Base-by-base conservation (phyloP, 345 rosid species). In the Gossypium longicalyx region DNA sequence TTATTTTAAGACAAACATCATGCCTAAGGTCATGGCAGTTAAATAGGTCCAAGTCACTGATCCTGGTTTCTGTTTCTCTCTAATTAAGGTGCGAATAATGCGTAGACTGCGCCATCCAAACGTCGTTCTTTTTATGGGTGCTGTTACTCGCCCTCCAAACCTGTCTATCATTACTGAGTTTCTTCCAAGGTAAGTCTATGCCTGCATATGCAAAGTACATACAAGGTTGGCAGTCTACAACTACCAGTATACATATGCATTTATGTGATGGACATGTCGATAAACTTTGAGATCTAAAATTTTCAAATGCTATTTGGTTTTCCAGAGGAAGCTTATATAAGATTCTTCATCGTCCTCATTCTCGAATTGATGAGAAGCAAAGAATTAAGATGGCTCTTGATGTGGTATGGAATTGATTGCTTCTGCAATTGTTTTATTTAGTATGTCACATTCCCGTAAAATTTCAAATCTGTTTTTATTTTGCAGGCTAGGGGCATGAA, bases 341-440 rank as follows among this genome's bases (percentile, higher is more conserved):
- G 71, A 93, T 96, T 77, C 86, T 96, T 75, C 98, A 91, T 81
- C 98, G 97, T 60, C 95, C 97, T 77, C 90, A 93, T 7, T 84
- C 92, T 82, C 97, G 89, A 76, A 86, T 93, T 73, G 98, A 96
- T 65, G 99, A 96, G 85, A 86, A 85, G 78, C 93, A 89, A 12
- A 86, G 99, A 81, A 93, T 96, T 78, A 96, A 89, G 83, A 96
- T 96, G 99, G 97, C 99, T 67, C 97, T 96, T 70, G 99, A 96
- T 80, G 99, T 96, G 98, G 99, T 96, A 90, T 72, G 80, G 29
- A 52, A 78, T 72, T 64, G 63, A 23, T 63, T 53, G 67, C 53
- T 7, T 63, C 34, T 56, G 12, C 45, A 11, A 23, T 65, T 66
- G 34, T 44, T 49, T 7, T 64, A 12, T 19, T 59, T 47, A 47